phyloP scores from a whole-genome alignment of 257 asterid species.

The Nemophila menziesii region DNA sequence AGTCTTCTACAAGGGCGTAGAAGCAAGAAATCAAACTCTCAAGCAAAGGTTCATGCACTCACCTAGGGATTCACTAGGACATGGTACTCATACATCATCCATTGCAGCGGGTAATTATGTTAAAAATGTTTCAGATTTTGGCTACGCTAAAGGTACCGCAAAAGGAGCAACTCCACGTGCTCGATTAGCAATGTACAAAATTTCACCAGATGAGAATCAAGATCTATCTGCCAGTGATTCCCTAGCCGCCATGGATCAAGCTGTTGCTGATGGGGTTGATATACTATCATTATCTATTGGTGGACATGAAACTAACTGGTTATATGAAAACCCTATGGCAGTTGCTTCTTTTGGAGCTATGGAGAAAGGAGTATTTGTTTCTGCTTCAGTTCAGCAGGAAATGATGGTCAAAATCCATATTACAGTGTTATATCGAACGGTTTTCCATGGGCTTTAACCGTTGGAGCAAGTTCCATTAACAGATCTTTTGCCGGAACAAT shows the following conservation, averaged over 20 bases:
- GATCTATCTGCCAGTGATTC: slow-evolving; percentile 11
- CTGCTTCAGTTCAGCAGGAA: slow-evolving; percentile 42
- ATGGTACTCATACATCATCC: slow-evolving; percentile 9
- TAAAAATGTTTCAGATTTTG: slow-evolving; percentile 7
- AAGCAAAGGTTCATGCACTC: slow-evolving; percentile 14
- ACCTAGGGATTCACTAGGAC: slow-evolving; percentile 11
- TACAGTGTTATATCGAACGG: slow-evolving; percentile 31
- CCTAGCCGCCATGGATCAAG: slow-evolving; percentile 17
- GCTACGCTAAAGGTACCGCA: slow-evolving; percentile 15
- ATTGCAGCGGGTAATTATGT: slow-evolving; percentile 11
- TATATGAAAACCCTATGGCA: slow-evolving; percentile 35
- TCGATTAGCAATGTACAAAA: slow-evolving; percentile 10
- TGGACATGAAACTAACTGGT: slow-evolving; percentile 3
- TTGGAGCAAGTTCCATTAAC: slow-evolving; percentile 45
- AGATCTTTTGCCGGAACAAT: slow-evolving; percentile 34
- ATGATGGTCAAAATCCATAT: slow-evolving; percentile 22
- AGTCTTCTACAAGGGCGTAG: slow-evolving; percentile 22
- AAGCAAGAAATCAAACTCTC: slow-evolving; percentile 10
- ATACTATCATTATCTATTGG: slow-evolving; percentile 33
- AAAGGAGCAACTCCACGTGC: slow-evolving; percentile 15
- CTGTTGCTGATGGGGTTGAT: slow-evolving; percentile 27
- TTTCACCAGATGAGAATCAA: not conserved
- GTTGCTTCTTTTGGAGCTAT: slow-evolving; percentile 44
- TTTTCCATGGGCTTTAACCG: slow-evolving; percentile 47
- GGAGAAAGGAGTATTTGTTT: slow-evolving; percentile 42